A percentile compares a stretch with the other conserved stretches of the same genome.
Evolutionary conservation across 106 monocot species (phyloP).

Genomic region (Chionographis japonica): DNA sequence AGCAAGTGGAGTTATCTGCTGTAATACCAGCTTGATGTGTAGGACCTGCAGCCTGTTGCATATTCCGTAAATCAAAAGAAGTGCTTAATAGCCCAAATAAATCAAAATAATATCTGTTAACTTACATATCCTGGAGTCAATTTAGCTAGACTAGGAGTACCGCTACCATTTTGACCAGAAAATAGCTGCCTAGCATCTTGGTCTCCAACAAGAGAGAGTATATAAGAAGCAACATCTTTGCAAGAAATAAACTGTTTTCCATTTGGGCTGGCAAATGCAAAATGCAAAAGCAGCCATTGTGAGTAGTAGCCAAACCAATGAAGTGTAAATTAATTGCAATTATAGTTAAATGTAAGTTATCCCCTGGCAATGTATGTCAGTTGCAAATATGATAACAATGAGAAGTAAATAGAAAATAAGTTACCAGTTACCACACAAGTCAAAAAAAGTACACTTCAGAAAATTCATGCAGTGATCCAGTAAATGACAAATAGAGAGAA

Average conservation of each 20-base stretch:
- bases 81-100: conserved; percentile 3
- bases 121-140: conserved; percentile 31
- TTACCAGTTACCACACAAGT: too few species aligned
- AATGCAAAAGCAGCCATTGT: neutral
- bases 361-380: too few species aligned
- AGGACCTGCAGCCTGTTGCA: conserved; percentile 30
- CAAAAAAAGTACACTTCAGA: too few species aligned
- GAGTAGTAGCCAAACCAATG: too few species aligned
- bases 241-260: conserved; percentile 61
- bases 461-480: too few species aligned
- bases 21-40: conserved; percentile 9
- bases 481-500: too few species aligned
- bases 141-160: conserved; percentile 1
- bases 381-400: too few species aligned
- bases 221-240: conserved; percentile 67
- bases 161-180: conserved; percentile 8
- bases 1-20: conserved; percentile 16
- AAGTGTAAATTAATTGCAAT: too few species aligned
- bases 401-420: too few species aligned
- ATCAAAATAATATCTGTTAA: conserved; percentile 5
- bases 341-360: too few species aligned
- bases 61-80: conserved; percentile 11
- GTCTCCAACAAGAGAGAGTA: conserved; percentile 51
- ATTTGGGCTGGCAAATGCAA: conserved; percentile 43
- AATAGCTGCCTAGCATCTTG: conserved; percentile 14